These are phyloP conservation scores for Diaporthe sp. DNA, from an alignment of 2,329 filamentous ascomycete species.

Conservation along the genomic window DNA sequence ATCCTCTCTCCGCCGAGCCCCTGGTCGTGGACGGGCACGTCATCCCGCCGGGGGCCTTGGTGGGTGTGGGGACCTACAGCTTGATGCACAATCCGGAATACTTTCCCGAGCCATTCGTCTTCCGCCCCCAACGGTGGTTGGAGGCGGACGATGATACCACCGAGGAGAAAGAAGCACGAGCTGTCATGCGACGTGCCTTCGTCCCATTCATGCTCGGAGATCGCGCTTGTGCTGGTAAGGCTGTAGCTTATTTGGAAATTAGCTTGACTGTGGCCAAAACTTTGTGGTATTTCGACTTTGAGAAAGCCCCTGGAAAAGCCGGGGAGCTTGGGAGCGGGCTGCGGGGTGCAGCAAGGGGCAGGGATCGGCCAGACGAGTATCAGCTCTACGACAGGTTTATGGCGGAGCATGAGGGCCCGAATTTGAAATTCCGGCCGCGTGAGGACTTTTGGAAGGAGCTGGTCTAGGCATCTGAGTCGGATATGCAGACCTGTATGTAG, in stretches of 20 bases:
- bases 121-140: slow-evolving; percentile 49
- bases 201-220: slow-evolving; percentile 23
- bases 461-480: not conserved
- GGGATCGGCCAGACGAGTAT: not conserved
- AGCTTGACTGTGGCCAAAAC: slow-evolving; percentile 31
- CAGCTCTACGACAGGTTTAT: slow-evolving; percentile 12
- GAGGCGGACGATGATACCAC: not conserved
- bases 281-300: slow-evolving; percentile 32
- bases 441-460: not conserved
- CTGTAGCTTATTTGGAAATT: slow-evolving; percentile 29
- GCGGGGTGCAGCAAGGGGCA: not conserved
- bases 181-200: slow-evolving; percentile 20
- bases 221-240: slow-evolving; percentile 30
- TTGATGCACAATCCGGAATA: slow-evolving; percentile 47
- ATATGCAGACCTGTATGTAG: too few relatives aligned
- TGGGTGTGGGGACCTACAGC: slow-evolving; percentile 47
- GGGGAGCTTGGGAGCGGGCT: slow-evolving; percentile 9
- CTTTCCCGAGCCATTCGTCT: slow-evolving; percentile 44
- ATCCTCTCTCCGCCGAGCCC: not conserved
- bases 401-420: not conserved
- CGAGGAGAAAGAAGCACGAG: not conserved
- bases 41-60: slow-evolving; percentile 44
- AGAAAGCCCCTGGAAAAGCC: slow-evolving; percentile 2
- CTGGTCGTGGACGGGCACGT: slow-evolving; percentile 43
- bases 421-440: slow-evolving; percentile 2